These are phyloP conservation scores for Hanseniaspora pseudoguilliermondii DNA, from an alignment of 805 yeast species.

Conservation along the genomic window DNA sequence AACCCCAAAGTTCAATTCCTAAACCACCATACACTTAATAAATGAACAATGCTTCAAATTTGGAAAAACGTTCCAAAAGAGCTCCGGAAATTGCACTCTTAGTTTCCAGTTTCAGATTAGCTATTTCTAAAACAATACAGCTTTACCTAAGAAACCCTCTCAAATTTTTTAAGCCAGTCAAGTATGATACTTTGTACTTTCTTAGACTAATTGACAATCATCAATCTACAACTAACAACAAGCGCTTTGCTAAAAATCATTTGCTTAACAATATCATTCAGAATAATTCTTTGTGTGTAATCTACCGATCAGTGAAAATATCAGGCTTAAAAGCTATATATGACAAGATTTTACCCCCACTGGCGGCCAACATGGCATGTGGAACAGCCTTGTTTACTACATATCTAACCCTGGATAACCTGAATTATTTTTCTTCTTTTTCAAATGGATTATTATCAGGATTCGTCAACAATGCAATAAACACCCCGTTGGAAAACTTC, in stretches of 20 bases:
- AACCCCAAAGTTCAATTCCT: not conserved
- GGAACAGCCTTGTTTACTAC: conserved; percentile 79
- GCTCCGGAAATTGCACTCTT: conserved; percentile 57
- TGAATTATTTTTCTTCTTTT: conserved; percentile 15
- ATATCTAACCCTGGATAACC: conserved; percentile 40
- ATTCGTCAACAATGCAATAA: conserved; percentile 72
- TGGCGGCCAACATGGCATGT: conserved; percentile 77
- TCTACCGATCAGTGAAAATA: conserved; percentile 53
- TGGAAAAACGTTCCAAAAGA: not conserved
- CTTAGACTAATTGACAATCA: conserved; percentile 36
- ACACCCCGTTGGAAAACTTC: conserved; percentile 88
- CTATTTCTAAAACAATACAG: conserved; percentile 64
- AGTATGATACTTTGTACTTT: conserved; percentile 73
- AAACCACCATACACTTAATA: not conserved
- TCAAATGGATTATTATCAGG: conserved; percentile 78
- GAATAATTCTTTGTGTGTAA: conserved; percentile 67
- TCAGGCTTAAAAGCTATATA: conserved; percentile 86
- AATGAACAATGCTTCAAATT: not conserved
- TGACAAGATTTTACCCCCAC: conserved; percentile 67
- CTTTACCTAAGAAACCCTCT: conserved; percentile 70
- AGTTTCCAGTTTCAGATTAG: conserved; percentile 76
- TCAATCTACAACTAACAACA: not conserved
- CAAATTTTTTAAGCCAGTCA: conserved; percentile 76
- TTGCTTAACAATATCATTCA: conserved; percentile 32
- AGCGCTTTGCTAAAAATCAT: not conserved